Evolutionary conservation across 2,329 filamentous ascomycete genomes (phyloP), one percentile per base, ranked within the genome.

Genomic region (Purpureocillium lavendulum): DNA sequence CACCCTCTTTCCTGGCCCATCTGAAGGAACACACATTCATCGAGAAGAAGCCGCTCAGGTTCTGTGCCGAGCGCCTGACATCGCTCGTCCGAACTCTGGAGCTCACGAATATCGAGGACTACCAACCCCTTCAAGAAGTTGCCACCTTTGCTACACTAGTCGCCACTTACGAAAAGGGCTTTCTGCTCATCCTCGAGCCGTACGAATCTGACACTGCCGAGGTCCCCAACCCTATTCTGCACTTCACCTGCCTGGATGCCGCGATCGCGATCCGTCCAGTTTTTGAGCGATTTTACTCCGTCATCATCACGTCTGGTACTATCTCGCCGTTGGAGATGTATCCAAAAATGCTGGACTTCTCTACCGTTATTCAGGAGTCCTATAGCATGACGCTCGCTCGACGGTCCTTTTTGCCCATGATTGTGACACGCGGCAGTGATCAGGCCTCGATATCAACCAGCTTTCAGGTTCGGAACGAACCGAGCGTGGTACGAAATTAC

Each of bases 291-390:
- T 98, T 98, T 61, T 89, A 87, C 60, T 97, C 92, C 2, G 92
- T 98, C 48, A 94, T 98, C 56, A 97, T 98, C 58, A 98, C 92
- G 0, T 97, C 92, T 0, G 92, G 92, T 46, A 98, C 92, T 2
- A 87, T 98, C 45, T 97, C 92, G 2, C 92, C 92, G 1, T 66
- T 98, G 4, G 94, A 98, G 58, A 98, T 98, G 84, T 98, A 98
- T 55, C 94, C 92, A 0, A 96, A 95, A 56, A 98, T 98, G 89
- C 80, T 98, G 18, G 84, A 87, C 39, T 98, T 98, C 64, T 74
- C 75, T 9, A 87, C 89, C 2, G 88, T 97, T 1, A 84, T 97
- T 3, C 89, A 97, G 57, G 89, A 98, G 60, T 98, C 94, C 0
- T 98, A 98, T 65, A 81, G 80, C 46, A 98, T 98, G 88, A 97